Conservation (phyloP, 176 grass and related monocot genomes). For the Areca catechu region DNA sequence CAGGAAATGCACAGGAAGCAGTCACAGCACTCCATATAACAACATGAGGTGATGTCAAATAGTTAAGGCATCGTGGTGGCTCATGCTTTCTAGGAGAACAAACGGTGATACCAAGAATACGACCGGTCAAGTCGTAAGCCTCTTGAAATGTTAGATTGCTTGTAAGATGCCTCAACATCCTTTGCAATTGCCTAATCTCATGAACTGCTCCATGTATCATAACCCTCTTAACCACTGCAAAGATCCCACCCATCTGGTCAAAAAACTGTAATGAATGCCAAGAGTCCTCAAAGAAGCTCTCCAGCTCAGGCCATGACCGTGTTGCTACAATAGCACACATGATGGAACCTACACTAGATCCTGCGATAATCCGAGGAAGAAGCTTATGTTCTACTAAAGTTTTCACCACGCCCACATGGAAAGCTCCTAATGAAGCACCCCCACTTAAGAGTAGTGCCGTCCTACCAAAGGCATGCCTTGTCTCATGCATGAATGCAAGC, state of each 20-base stretch:
- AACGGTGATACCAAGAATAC: constrained; percentile 74
- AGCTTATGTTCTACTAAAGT: constrained; percentile 81
- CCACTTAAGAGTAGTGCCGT: constrained; percentile 80
- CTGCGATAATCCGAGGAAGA: constrained; percentile 76
- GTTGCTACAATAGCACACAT: constrained; percentile 82
- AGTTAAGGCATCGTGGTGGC: constrained; percentile 79
- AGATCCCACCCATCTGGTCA: constrained; percentile 84
- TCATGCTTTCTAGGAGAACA: constrained; percentile 89
- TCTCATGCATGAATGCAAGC: constrained; percentile 95
- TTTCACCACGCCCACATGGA: constrained; percentile 82
- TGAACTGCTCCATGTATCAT: constrained; percentile 76
- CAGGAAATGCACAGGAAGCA: constrained; percentile 89
- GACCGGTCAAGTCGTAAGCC: constrained; percentile 85
- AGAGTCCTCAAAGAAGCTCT: constrained; percentile 85
- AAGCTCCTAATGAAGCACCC: constrained; percentile 79
- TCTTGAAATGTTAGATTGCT: constrained; percentile 98
- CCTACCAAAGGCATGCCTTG: constrained; percentile 85
- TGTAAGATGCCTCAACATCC: constrained; percentile 62
- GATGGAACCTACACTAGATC: constrained; percentile 81
- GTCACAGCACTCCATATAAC: constrained; percentile 94
- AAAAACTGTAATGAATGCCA: constrained; percentile 92
- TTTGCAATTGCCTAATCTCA: constrained; percentile 71
- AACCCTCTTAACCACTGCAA: constrained; percentile 67
- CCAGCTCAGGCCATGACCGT: constrained; percentile 71
- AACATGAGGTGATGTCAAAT: constrained; percentile 90